These are phyloP conservation scores for Aristolochia fimbriata DNA, from an alignment of 164 flowering plant genomes.

Conservation along the genomic window DNA sequence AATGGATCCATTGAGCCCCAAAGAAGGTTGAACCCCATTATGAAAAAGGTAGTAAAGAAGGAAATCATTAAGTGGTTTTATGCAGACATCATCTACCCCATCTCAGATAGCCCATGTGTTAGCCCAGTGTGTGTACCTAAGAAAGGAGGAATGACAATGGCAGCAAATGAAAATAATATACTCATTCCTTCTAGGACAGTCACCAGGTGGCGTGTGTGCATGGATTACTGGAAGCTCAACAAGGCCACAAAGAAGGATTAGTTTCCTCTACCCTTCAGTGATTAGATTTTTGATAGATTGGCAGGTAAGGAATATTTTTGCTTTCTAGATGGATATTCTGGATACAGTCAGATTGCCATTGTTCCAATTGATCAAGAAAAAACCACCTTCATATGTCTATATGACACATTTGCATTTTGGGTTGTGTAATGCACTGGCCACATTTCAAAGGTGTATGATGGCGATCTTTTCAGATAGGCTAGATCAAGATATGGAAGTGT, in stretches of 20 bases:
- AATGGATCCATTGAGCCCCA: too few species aligned
- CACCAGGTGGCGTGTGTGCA: too few species aligned
- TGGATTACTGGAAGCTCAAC: too few species aligned
- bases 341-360: conserved; percentile 4
- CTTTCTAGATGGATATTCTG: too few species aligned
- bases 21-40: too few species aligned
- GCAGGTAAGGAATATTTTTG: too few species aligned
- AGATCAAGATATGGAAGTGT: background rate
- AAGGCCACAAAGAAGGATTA: too few species aligned
- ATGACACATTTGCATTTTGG: conserved; percentile 7
- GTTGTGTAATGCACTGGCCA: conserved; percentile 1
- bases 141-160: background rate
- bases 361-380: background rate
- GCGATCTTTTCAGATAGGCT: background rate
- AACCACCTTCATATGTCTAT: background rate
- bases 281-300: too few species aligned
- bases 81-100: background rate
- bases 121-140: background rate
- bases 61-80: background rate
- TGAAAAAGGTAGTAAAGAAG: too few species aligned
- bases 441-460: background rate
- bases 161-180: too few species aligned
- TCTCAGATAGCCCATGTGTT: background rate
- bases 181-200: too few species aligned
- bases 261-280: too few species aligned